A percentile compares a stretch with the other conserved stretches of the same genome.
phyloP scores from a whole-genome alignment of 306 rosid species.

The Senna tora region DNA sequence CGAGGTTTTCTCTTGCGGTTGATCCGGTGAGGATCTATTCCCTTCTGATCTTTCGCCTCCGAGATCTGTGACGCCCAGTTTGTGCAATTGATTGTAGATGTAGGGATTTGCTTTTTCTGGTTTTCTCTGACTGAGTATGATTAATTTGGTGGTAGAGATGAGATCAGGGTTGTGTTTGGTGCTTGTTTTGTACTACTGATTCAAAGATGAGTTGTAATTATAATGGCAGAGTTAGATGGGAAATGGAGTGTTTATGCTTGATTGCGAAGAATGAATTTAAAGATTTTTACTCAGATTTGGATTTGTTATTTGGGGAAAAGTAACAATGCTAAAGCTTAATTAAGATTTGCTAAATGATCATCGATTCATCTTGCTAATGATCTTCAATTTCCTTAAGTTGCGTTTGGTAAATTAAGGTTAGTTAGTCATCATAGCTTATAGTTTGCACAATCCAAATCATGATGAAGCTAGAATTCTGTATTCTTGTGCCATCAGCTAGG shows the following conservation, averaged over 20 bases:
- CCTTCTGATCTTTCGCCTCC: not conserved
- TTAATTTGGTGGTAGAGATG: not conserved
- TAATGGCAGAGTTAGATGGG: slow-evolving; percentile 9
- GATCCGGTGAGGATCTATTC: slow-evolving; percentile 46
- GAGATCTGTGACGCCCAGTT: slow-evolving; percentile 21
- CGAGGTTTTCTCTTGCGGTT: slow-evolving; percentile 77
- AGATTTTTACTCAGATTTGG: not conserved
- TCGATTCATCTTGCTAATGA: not conserved
- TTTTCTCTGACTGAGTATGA: not conserved
- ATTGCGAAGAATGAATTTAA: not conserved
- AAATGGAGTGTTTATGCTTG: no score
- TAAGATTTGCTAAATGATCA: not conserved
- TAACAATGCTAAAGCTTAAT: not conserved
- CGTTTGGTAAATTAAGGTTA: not conserved
- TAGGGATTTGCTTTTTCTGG: not conserved
- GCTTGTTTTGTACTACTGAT: slow-evolving; percentile 9
- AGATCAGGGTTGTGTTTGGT: slow-evolving; percentile 7
- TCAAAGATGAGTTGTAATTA: slow-evolving; percentile 13
- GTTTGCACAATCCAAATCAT: not conserved
- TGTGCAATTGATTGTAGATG: not conserved
- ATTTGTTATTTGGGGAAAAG: not conserved
- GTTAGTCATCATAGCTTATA: not conserved
- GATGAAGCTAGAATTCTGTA: slow-evolving; percentile 19
- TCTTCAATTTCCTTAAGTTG: not conserved
- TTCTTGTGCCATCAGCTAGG: not conserved